These are phyloP conservation scores for Drosera capensis DNA, from an alignment of 148 eudicot genomes.

Conservation along the genomic window DNA sequence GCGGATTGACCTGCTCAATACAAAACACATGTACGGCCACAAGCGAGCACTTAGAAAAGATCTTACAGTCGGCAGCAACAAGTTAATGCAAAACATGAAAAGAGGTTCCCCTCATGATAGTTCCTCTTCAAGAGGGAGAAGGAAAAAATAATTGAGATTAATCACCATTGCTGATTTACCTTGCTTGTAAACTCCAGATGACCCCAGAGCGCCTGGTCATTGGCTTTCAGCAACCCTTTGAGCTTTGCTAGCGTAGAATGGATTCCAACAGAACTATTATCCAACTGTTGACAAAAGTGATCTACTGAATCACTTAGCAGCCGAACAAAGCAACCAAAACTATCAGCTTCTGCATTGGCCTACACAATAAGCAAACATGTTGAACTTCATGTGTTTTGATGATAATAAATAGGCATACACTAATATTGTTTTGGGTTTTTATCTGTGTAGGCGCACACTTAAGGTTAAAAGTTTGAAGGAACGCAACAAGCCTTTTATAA, in stretches of 20 bases:
- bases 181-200: constrained; percentile 48
- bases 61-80: no score
- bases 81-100: no score
- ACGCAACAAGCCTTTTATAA: neutral
- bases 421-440: no score
- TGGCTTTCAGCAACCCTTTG: constrained; percentile 28
- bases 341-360: constrained; percentile 61
- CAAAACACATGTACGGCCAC: neutral
- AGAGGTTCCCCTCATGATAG: neutral
- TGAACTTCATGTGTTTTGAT: no score
- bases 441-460: no score
- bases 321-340: constrained; percentile 45
- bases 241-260: constrained; percentile 50
- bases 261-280: constrained; percentile 49
- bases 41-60: no score
- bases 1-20: constrained; percentile 44
- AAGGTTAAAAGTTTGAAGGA: neutral
- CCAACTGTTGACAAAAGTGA: constrained; percentile 60
- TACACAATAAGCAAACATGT: constrained; percentile 11
- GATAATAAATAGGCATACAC: no score
- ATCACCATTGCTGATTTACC: constrained; percentile 10
- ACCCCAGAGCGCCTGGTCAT: constrained; percentile 51
- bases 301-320: constrained; percentile 51
- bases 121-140: neutral
- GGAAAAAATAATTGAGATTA: no score